Percentiles rank a stretch among this genome's conserved stretches.
Conservation (phyloP, 1,284 basidiomycete species). For the Xerocomus minutiporus region DNA sequence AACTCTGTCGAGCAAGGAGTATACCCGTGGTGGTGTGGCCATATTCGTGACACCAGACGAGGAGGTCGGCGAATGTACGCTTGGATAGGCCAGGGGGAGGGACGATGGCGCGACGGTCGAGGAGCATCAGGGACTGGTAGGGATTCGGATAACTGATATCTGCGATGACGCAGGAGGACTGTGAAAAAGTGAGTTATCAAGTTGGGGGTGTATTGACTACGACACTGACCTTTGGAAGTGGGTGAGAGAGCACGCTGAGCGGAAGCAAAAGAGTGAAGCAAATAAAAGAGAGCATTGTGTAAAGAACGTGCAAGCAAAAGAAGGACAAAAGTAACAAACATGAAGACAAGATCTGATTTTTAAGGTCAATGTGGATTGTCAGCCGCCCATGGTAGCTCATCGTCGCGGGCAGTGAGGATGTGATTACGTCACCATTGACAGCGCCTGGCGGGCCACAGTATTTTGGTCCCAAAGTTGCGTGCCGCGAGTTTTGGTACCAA, state of each 20-base stretch:
- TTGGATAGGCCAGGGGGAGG: slow-evolving; percentile 26
- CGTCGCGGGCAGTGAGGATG: slow-evolving; percentile 23
- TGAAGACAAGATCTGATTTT: too few relatives aligned
- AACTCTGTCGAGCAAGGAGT: slow-evolving; percentile 19
- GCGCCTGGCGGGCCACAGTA: not conserved
- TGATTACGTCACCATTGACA: slow-evolving; percentile 19
- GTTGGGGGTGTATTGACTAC: not conserved
- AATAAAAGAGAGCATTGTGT: slow-evolving; percentile 22
- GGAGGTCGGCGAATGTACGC: slow-evolving; percentile 26
- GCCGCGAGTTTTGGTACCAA: slow-evolving; percentile 2
- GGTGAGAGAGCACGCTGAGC: slow-evolving; percentile 12
- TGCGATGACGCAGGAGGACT: slow-evolving; percentile 28
- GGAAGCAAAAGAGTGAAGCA: slow-evolving; percentile 20
- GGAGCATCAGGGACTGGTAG: slow-evolving; percentile 21
- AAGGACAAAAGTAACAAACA: too few relatives aligned
- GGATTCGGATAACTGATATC: slow-evolving; percentile 26
- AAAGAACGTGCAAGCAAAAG: not conserved
- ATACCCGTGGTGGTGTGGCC: not conserved
- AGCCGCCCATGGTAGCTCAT: slow-evolving; percentile 8
- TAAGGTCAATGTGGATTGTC: too few relatives aligned
- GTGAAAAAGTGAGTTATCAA: not conserved
- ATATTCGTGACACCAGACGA: slow-evolving; percentile 27
- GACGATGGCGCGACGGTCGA: slow-evolving; percentile 17
- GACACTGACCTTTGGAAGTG: slow-evolving; percentile 7
- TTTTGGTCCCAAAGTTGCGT: slow-evolving; percentile 11